Evolutionary conservation across 1,284 basidiomycete genomes (phyloP), one percentile per base, ranked within the genome.

Genomic region (Porodaedalea pini): DNA sequence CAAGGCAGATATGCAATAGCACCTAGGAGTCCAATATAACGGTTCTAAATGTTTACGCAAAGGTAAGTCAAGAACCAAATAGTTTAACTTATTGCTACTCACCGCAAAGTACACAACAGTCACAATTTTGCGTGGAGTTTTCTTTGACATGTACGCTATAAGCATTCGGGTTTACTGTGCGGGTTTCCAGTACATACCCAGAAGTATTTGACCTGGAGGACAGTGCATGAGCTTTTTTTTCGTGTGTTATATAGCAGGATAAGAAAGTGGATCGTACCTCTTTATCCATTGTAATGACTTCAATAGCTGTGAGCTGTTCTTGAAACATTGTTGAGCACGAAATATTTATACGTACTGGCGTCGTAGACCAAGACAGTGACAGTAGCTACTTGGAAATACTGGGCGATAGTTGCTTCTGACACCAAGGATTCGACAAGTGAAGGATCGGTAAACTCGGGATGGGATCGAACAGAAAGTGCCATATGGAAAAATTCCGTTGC

Each of bases 101-200:
- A 54, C 52, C n/a, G 29, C 8, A 45, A 54, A 54, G 39, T 54
- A 54, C 13, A 54, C 29, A 6, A 54, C 13, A 17, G 27, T 44
- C 7, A 44, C 52, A 25, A 29, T n/a, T 21, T 44, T 54, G 11
- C 23, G 29, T 25, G 52, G 41, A 10, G 40, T 11, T 11, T 25
- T 53, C 51, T 53, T 27, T 27, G 23, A 19, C 17, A 10, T 32
- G 6, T 21, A 17, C 36, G 17, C 6, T 4, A 17, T 8, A 13
- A 27, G 5, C 21, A 27, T 4, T 41, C 25, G 2, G 25, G 19
- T 6, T 17, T 11, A 15, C 4, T 11, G 17, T 21, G 23, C 17
- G 21, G 19, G n/a, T 15, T 2, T 4, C 11, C 7, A 25, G 2
- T 3, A 36, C 40, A 7, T 36, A 54, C 53, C 53, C 53, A 54